These are phyloP conservation scores for Silene uniflora DNA, from an alignment of 148 eudicot species.

Conservation along the genomic window DNA sequence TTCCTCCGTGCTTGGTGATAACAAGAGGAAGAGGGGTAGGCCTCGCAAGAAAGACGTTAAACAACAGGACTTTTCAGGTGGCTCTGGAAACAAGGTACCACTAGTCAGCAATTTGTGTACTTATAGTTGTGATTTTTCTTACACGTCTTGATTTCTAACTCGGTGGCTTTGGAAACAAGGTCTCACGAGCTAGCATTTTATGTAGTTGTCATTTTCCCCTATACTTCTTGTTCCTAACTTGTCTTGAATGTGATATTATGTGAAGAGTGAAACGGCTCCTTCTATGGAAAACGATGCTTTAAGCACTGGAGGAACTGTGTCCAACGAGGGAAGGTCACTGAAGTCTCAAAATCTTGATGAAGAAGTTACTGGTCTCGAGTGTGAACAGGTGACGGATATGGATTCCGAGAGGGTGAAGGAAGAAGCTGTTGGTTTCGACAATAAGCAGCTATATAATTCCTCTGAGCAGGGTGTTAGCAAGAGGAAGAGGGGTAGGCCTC, in stretches of 20 bases:
- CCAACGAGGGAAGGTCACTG: conserved; percentile 30
- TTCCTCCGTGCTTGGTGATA: conserved; percentile 9
- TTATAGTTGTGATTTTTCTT: not conserved
- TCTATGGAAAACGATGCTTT: conserved; percentile 9
- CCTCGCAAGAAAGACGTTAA: conserved; percentile 1
- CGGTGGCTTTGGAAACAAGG: not conserved
- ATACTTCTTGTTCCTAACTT: not conserved
- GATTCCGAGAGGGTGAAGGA: conserved; percentile 7
- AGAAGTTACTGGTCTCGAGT: conserved; percentile 15
- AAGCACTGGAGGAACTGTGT: conserved; percentile 25
- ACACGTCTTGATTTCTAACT: not conserved
- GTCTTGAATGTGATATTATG: conserved; percentile 6
- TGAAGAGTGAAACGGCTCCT: conserved; percentile 22
- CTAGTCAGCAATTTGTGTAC: not conserved
- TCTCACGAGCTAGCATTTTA: not conserved
- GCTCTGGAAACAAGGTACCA: conserved; percentile 41
- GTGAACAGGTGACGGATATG: conserved; percentile 9
- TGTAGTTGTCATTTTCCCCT: not conserved
- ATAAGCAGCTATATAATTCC: conserved; percentile 21
- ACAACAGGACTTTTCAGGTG: conserved; percentile 21
- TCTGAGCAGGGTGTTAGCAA: conserved; percentile 8
- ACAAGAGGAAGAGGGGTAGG: conserved; percentile 32
- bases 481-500: conserved; percentile 31
- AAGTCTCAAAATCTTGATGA: conserved; percentile 30
- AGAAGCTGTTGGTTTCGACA: conserved; percentile 19